Conservation (phyloP, 2,329 filamentous ascomycete genomes). For the Periglandula ipomoeae region DNA sequence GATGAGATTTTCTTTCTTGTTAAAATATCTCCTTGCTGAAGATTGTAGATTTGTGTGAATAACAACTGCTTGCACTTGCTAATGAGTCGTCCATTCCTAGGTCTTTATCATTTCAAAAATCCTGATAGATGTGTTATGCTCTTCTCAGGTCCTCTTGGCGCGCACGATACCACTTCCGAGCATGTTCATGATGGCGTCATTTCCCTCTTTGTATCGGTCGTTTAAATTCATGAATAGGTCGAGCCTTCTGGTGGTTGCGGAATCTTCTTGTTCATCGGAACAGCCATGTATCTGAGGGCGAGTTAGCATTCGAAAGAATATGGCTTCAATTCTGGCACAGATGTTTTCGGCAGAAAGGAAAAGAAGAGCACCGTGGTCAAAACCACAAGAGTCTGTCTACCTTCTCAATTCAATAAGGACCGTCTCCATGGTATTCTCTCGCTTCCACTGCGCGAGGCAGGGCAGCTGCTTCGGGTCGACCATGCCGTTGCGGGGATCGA, state of each 20-base stretch:
- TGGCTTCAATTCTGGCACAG: too few species aligned
- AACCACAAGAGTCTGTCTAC: too few species aligned
- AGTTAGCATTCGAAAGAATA: background rate
- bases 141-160: background rate
- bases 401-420: constrained; percentile 78
- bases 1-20: background rate
- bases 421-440: constrained; percentile 92
- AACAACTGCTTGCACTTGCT: background rate
- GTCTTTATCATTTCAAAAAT: background rate
- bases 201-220: background rate
- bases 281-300: constrained; percentile 73
- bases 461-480: constrained; percentile 79
- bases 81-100: background rate
- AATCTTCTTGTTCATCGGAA: constrained; percentile 86
- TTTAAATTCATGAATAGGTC: constrained; percentile 26
- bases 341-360: background rate
- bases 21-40: background rate
- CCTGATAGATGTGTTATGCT: background rate
- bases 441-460: constrained; percentile 83
- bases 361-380: too few species aligned
- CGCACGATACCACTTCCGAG: background rate
- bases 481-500: constrained; percentile 69
- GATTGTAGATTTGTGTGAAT: background rate
- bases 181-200: too few species aligned
- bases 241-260: constrained; percentile 86